Conservation (phyloP, 805 yeast species). For the Ogataea thermomethanolica region DNA sequence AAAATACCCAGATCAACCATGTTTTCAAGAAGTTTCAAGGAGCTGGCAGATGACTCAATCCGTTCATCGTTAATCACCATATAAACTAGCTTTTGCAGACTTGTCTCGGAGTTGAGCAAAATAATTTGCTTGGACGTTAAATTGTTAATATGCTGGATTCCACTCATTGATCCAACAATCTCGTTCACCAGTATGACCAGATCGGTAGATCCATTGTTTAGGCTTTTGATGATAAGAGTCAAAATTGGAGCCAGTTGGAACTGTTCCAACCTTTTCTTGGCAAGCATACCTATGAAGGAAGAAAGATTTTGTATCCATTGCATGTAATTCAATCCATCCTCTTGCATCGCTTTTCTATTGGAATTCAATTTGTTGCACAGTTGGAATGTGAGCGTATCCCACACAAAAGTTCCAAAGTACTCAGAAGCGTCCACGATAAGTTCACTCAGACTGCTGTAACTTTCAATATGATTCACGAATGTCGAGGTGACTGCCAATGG, state of each 20-base stretch:
- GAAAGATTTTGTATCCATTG: conserved; percentile 86
- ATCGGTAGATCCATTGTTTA: conserved; percentile 56
- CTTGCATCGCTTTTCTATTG: conserved; percentile 64
- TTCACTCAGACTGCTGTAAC: conserved; percentile 81
- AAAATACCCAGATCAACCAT: conserved; percentile 43
- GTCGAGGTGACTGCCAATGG: conserved; percentile 76
- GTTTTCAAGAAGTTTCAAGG: conserved; percentile 45
- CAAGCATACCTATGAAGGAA: conserved; percentile 70
- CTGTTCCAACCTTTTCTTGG: conserved; percentile 45
- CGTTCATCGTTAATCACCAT: conserved; percentile 59
- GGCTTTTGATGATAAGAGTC: conserved; percentile 54
- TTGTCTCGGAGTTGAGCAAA: conserved; percentile 59
- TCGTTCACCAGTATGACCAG: conserved; percentile 66
- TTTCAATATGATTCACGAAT: conserved; percentile 78
- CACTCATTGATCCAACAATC: conserved; percentile 69
- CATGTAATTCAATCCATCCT: conserved; percentile 75
- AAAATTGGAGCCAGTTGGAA: conserved; percentile 66
- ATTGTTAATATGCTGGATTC: conserved; percentile 67
- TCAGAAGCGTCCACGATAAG: conserved; percentile 76
- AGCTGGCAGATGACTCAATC: conserved; percentile 43
- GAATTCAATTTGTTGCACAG: conserved; percentile 66
- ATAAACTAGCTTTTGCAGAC: conserved; percentile 54
- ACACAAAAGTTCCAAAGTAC: conserved; percentile 70
- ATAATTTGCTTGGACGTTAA: conserved; percentile 63
- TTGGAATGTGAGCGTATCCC: conserved; percentile 81